Evolutionary conservation across 306 rosid species (phyloP).

Genomic region (Gastrolobium bilobum): DNA sequence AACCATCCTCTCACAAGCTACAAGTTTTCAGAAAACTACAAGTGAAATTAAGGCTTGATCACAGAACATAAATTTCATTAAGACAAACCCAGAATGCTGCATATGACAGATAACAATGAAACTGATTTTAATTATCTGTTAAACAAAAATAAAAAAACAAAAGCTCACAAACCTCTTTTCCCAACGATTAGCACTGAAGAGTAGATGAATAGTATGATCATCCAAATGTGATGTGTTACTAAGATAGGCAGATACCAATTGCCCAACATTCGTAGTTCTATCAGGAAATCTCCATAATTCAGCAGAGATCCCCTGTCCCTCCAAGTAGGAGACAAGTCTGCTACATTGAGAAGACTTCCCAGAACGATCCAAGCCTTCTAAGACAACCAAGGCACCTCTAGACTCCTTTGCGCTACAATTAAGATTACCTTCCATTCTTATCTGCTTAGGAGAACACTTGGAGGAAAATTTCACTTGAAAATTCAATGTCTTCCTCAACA

Average conservation of each 20-base stretch:
- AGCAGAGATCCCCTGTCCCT: conserved; percentile 72
- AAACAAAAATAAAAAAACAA: neutral
- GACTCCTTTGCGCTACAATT: conserved; percentile 44
- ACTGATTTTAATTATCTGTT: neutral
- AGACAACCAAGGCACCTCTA: conserved; percentile 81
- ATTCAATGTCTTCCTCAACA: conserved; percentile 33
- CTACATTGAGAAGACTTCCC: conserved; percentile 85
- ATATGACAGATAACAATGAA: conserved; percentile 14
- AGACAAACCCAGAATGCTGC: neutral
- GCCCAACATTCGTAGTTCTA: conserved; percentile 82
- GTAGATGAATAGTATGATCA: conserved; percentile 88
- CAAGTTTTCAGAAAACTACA: neutral
- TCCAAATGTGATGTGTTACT: conserved; percentile 82
- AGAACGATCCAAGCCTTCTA: conserved; percentile 95
- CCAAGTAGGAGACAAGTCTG: conserved; percentile 70
- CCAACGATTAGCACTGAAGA: conserved; percentile 98
- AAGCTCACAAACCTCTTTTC: conserved; percentile 77
- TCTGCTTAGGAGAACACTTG: conserved; percentile 46
- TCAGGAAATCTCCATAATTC: conserved; percentile 93
- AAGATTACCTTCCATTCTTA: conserved; percentile 54
- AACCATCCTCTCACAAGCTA: neutral
- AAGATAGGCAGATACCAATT: conserved; percentile 94
- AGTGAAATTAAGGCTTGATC: conserved; percentile 13
- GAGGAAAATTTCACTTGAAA: conserved; percentile 44
- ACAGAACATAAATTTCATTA: neutral